A percentile compares a stretch with the other conserved stretches of the same genome.
Evolutionary conservation across 2,329 filamentous ascomycete species (phyloP).

Genomic region (Aspergillus brasiliensis): DNA sequence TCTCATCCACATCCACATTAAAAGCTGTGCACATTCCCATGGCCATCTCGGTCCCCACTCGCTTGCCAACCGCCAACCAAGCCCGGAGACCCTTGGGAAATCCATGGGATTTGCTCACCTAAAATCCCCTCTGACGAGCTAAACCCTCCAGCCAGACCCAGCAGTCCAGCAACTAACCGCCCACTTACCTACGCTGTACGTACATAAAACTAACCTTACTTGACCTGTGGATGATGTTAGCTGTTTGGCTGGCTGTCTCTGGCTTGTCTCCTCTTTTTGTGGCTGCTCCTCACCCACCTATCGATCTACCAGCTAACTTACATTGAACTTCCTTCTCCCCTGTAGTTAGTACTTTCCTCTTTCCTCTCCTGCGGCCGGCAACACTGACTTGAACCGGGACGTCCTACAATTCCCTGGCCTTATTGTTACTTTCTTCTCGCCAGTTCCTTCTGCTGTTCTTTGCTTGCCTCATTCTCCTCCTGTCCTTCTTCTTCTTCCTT

Average conservation of each 20-base stretch:
- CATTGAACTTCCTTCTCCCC: neutral
- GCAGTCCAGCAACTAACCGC: neutral
- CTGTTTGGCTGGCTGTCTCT: neutral
- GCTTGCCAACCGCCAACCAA: slow-evolving; percentile 2
- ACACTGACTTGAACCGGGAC: neutral
- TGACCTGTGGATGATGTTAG: neutral
- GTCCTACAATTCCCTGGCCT: neutral
- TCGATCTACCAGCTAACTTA: neutral
- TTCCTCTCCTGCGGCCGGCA: neutral
- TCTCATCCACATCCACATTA: neutral
- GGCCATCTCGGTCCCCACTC: slow-evolving; percentile 3
- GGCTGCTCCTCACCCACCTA: neutral
- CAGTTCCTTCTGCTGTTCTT: neutral
- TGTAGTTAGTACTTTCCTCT: neutral
- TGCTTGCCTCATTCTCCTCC: slow-evolving; percentile 12
- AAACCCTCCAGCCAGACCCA: slow-evolving; percentile 1
- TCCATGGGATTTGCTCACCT: slow-evolving; percentile 4
- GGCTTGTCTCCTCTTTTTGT: too few relatives aligned
- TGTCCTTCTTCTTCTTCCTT: slow-evolving; percentile 11
- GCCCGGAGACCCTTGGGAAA: neutral
- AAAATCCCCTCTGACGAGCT: slow-evolving; percentile 4
- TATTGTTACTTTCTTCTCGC: slow-evolving; percentile 5
- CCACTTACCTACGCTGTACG: neutral
- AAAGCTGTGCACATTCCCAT: neutral
- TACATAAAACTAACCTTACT: neutral